A percentile compares a stretch with the other conserved stretches of the same genome.
These are phyloP conservation scores for Gyromitra esculenta DNA, from an alignment of 2,329 filamentous ascomycete genomes.

Conservation along the genomic window DNA sequence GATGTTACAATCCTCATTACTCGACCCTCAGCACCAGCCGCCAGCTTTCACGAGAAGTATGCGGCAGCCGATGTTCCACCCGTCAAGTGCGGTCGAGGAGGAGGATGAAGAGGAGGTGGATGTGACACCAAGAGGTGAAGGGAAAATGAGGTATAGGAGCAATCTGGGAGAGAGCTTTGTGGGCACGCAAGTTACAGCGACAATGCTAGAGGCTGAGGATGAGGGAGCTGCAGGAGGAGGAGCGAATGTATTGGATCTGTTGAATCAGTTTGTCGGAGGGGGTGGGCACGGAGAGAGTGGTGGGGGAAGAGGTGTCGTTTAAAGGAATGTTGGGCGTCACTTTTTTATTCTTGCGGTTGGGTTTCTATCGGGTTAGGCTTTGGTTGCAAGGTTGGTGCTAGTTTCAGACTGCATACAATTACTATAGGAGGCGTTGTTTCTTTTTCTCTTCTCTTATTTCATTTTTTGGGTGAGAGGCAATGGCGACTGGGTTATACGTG, in stretches of 20 bases:
- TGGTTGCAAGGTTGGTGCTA: slow-evolving; percentile 9
- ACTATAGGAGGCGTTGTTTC: slow-evolving; percentile 32
- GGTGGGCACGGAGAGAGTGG: slow-evolving; percentile 34
- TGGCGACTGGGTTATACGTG: slow-evolving; percentile 8
- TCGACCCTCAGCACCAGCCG: slow-evolving; percentile 80
- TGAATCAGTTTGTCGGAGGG: slow-evolving; percentile 68
- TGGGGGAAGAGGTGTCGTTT: slow-evolving; percentile 47
- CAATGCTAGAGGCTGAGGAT: slow-evolving; percentile 62
- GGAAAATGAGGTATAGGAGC: slow-evolving; percentile 64
- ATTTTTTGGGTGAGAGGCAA: background rate
- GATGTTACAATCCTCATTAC: slow-evolving; percentile 75
- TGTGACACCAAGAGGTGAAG: slow-evolving; percentile 60
- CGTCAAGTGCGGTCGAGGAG: slow-evolving; percentile 69
- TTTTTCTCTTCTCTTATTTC: slow-evolving; percentile 13
- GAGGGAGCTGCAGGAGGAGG: slow-evolving; percentile 65
- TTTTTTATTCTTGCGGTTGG: background rate
- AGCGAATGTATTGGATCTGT: slow-evolving; percentile 71
- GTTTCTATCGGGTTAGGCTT: slow-evolving; percentile 11
- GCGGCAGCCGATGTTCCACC: slow-evolving; percentile 62
- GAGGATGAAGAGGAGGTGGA: slow-evolving; percentile 59
- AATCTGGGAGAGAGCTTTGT: slow-evolving; percentile 71
- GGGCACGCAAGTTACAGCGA: slow-evolving; percentile 60
- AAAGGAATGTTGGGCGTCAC: background rate
- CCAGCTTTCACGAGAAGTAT: slow-evolving; percentile 63
- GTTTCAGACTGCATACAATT: slow-evolving; percentile 8